Base-by-base conservation (phyloP, 1,139 yeast species). In the Arxiozyma heterogenica region DNA sequence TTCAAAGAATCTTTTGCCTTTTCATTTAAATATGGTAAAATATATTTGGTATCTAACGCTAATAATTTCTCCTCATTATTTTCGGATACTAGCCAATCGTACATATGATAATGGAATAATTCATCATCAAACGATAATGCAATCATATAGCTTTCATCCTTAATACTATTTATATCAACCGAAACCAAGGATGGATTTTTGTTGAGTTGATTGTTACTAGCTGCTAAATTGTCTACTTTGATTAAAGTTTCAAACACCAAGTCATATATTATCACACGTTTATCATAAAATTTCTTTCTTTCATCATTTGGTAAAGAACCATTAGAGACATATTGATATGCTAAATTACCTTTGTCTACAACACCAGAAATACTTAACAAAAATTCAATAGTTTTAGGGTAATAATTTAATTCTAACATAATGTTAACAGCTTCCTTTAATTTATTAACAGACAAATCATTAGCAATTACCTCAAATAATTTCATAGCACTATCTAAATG, bases 51-150 rank as follows among this genome's bases (percentile, higher is more conserved):
- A 54, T 86, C 85, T 57, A 91, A 78, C 51, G 85, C 88, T 59
- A 93, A 74, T 48, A 94, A 74, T 56, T 90, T 79, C 54, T 86
- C 94, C 58, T 87, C 84, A 41, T 83, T 78, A 1, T 89, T 91
- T 65, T 87, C 87, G 48, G 78, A 73, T 45, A 90, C 83, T 63
- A 89, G 84, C 98, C 98, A 94, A 66, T 88, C 95, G 68, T 94
- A 94, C 60, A 93, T 81, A 60, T 87, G 86, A 69, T 84, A 89
- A 60, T 94, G 98, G 76, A 94, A 94, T 18, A 82, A 69, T 64
- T 84, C 88, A 65, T 93, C 98, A 50, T 79, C 76, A 51, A 86
- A 84, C 17, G 80, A 79, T 64, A 89, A 82, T 58, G 95, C 88
- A 15, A 86, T 78, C 22, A 79, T 79, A 64, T 91, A 91, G 30